Conservation (phyloP, 2,329 filamentous ascomycete genomes). For the Diplodia seriata region DNA sequence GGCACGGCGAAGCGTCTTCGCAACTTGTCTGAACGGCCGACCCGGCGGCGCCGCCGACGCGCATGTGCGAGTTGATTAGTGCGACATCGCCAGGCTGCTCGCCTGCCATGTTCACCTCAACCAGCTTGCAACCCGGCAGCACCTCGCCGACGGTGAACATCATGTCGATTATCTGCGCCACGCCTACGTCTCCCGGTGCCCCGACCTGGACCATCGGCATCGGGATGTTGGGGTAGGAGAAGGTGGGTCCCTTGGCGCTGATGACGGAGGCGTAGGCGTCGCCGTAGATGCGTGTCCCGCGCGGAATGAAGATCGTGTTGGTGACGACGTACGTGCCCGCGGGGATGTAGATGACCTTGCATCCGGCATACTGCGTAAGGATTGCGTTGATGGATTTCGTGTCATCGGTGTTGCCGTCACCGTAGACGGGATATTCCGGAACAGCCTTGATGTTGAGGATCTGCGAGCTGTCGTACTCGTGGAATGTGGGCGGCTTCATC, state of each 20-base stretch:
- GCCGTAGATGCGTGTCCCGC: conserved; percentile 35
- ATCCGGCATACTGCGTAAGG: conserved; percentile 19
- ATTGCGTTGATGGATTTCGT: conserved; percentile 29
- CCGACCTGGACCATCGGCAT: conserved; percentile 37
- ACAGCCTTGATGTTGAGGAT: conserved; percentile 32
- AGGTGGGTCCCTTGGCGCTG: conserved; percentile 35
- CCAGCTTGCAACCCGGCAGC: conserved; percentile 29
- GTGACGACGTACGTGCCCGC: conserved; percentile 37
- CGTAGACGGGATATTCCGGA: conserved; percentile 1
- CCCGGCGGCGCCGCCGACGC: conserved; percentile 47
- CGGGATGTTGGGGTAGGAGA: conserved; percentile 35
- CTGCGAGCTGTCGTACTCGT: conserved; percentile 21
- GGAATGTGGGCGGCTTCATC: conserved; percentile 30
- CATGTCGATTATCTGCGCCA: conserved; percentile 38
- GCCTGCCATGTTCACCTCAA: conserved; percentile 58
- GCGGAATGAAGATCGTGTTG: conserved; percentile 36
- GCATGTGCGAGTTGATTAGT: conserved; percentile 45
- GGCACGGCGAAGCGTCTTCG: conserved; percentile 47
- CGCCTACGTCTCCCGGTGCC: conserved; percentile 35
- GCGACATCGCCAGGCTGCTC: conserved; percentile 59
- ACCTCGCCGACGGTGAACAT: conserved; percentile 35
- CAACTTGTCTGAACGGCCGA: conserved; percentile 36
- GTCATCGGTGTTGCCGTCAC: conserved; percentile 30
- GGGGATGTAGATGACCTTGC: conserved; percentile 33
- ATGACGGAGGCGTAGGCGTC: conserved; percentile 36